These are phyloP conservation scores for Fusarium humuli DNA, from an alignment of 2,329 filamentous ascomycete species.

Conservation along the genomic window DNA sequence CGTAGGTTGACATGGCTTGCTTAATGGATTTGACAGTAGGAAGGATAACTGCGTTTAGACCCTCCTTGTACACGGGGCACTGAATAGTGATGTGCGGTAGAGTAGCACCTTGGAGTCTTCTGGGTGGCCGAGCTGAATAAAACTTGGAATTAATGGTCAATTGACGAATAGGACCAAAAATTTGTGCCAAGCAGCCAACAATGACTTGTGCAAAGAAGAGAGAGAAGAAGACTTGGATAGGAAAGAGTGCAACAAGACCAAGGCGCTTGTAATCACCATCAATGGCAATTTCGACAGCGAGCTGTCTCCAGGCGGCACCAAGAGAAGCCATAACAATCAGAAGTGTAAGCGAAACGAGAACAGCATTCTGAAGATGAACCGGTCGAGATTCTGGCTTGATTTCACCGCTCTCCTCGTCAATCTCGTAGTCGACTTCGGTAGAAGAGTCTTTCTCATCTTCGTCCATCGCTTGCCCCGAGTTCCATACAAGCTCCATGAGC, in stretches of 20 bases:
- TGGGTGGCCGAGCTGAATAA: slow-evolving; percentile 79
- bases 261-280: slow-evolving; percentile 73
- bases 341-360: slow-evolving; percentile 75
- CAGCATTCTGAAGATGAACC: slow-evolving; percentile 76
- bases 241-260: slow-evolving; percentile 73
- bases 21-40: slow-evolving; percentile 84
- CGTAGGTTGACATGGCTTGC: slow-evolving; percentile 80
- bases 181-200: slow-evolving; percentile 78
- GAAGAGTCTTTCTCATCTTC: slow-evolving; percentile 64
- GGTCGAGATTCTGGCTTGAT: slow-evolving; percentile 72
- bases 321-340: slow-evolving; percentile 73
- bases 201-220: slow-evolving; percentile 86
- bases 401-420: slow-evolving; percentile 79
- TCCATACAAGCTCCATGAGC: slow-evolving; percentile 83
- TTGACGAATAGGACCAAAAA: slow-evolving; percentile 80
- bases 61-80: slow-evolving; percentile 90
- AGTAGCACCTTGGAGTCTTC: slow-evolving; percentile 65
- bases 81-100: slow-evolving; percentile 85
- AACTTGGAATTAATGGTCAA: slow-evolving; percentile 82
- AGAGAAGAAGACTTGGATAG: slow-evolving; percentile 83
- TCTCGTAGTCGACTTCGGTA: slow-evolving; percentile 62
- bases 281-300: slow-evolving; percentile 75
- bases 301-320: slow-evolving; percentile 75
- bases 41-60: slow-evolving; percentile 77
- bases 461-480: slow-evolving; percentile 66